Percentiles rank a stretch among this genome's conserved stretches.
Conservation (phyloP, 1,284 basidiomycete species). For the Schizopora paradoxa region DNA sequence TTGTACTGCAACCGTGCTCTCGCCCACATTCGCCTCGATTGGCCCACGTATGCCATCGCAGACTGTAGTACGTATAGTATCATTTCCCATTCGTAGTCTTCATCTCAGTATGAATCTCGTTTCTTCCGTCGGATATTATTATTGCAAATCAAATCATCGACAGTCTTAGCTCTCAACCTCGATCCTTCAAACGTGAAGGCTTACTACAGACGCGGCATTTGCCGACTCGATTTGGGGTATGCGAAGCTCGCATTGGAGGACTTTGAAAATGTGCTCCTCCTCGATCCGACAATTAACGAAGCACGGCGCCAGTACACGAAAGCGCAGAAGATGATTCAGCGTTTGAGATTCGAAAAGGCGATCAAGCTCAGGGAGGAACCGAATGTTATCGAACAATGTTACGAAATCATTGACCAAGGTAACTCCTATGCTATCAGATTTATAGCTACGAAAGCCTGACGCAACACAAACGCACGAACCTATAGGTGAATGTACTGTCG, state of each 20-base stretch:
- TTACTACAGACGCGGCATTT: constrained; percentile 88
- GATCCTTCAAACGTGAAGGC: constrained; percentile 92
- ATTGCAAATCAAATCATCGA: neutral
- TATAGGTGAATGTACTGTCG: constrained; percentile 74
- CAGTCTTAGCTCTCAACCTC: constrained; percentile 82
- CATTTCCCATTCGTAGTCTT: too few species aligned
- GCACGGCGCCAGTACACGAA: constrained; percentile 80
- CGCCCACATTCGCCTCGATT: constrained; percentile 73
- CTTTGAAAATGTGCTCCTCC: constrained; percentile 76
- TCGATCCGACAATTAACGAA: constrained; percentile 85
- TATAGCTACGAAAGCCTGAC: neutral
- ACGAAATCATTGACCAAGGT: constrained; percentile 79
- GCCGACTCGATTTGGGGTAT: constrained; percentile 85
- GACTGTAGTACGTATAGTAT: constrained; percentile 71
- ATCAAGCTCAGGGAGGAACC: constrained; percentile 88
- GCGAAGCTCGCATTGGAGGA: constrained; percentile 81
- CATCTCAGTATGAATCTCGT: too few species aligned
- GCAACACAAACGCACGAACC: neutral
- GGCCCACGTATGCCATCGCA: constrained; percentile 77
- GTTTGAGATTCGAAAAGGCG: constrained; percentile 88
- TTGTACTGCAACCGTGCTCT: constrained; percentile 79
- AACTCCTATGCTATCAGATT: constrained; percentile 17
- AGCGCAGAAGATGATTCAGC: constrained; percentile 86
- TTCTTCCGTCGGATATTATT: neutral
- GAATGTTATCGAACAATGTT: constrained; percentile 64